These are phyloP conservation scores for Neophaeococcomyces aloes DNA, from an alignment of 2,329 filamentous ascomycete species.

Conservation along the genomic window DNA sequence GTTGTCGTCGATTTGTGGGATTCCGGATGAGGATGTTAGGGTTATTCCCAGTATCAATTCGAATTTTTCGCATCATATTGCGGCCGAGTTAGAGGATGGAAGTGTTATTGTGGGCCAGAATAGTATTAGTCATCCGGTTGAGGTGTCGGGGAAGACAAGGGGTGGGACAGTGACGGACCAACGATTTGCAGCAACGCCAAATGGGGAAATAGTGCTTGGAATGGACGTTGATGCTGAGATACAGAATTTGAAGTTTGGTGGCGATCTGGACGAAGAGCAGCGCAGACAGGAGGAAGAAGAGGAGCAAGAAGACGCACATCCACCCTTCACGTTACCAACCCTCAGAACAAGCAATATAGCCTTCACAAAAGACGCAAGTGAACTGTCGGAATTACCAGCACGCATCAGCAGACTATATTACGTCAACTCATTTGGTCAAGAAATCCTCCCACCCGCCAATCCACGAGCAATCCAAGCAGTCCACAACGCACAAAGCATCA, in stretches of 20 bases:
- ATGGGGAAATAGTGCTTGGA: not conserved
- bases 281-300: not conserved
- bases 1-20: constrained; percentile 73
- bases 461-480: constrained; percentile 65
- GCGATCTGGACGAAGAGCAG: not conserved
- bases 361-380: constrained; percentile 65
- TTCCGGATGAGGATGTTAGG: constrained; percentile 58
- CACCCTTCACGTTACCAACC: constrained; percentile 59
- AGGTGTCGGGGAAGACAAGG: not conserved
- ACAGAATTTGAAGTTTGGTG: not conserved
- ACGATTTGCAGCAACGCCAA: not conserved
- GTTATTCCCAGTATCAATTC: constrained; percentile 88
- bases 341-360: constrained; percentile 70
- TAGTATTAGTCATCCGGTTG: constrained; percentile 72
- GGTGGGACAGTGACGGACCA: not conserved
- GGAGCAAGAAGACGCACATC: constrained; percentile 33
- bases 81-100: constrained; percentile 66
- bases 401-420: constrained; percentile 84
- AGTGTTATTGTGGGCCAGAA: constrained; percentile 81
- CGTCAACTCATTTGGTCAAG: constrained; percentile 97
- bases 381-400: constrained; percentile 67
- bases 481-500: constrained; percentile 52
- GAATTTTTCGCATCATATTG: constrained; percentile 93
- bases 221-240: not conserved
- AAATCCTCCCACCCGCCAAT: constrained; percentile 77